Evolutionary conservation across 495 filamentous ascomycete species (phyloP).

Genomic region (Haplographium delicatum): DNA sequence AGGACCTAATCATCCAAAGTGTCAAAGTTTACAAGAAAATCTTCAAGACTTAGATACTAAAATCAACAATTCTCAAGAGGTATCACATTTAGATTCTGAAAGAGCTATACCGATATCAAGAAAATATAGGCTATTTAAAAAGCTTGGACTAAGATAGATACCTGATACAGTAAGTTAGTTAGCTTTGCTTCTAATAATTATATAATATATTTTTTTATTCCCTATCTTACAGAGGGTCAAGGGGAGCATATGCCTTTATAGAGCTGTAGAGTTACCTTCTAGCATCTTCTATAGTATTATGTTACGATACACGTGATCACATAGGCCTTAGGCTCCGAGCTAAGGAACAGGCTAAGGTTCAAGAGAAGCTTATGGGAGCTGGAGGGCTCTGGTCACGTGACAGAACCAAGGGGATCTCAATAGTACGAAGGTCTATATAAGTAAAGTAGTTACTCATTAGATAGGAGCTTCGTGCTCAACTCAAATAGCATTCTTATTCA

Average conservation of each 20-base stretch:
- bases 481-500: too few species aligned
- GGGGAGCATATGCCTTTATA: conserved; percentile 1
- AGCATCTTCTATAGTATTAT: conserved; percentile 1
- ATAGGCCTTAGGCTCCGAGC: too few species aligned
- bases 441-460: too few species aligned
- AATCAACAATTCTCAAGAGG: background rate
- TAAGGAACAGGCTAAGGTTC: too few species aligned
- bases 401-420: too few species aligned
- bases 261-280: conserved; percentile 1
- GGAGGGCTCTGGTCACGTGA: too few species aligned
- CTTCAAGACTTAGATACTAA: conserved; percentile 4
- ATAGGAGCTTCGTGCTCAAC: too few species aligned
- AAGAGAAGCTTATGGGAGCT: too few species aligned
- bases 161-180: background rate
- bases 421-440: too few species aligned
- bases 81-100: conserved; percentile 3
- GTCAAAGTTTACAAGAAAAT: background rate
- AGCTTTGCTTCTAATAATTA: background rate
- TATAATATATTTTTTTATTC: conserved; percentile 6
- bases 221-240: background rate
- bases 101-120: conserved; percentile 3
- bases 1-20: conserved; percentile 11
- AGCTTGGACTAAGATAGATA: conserved; percentile 5
- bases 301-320: too few species aligned
- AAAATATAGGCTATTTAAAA: conserved; percentile 9